Evolutionary conservation across 345 rosid species (phyloP), one percentile per base, ranked within the genome.

Genomic region (Garcia nutans): DNA sequence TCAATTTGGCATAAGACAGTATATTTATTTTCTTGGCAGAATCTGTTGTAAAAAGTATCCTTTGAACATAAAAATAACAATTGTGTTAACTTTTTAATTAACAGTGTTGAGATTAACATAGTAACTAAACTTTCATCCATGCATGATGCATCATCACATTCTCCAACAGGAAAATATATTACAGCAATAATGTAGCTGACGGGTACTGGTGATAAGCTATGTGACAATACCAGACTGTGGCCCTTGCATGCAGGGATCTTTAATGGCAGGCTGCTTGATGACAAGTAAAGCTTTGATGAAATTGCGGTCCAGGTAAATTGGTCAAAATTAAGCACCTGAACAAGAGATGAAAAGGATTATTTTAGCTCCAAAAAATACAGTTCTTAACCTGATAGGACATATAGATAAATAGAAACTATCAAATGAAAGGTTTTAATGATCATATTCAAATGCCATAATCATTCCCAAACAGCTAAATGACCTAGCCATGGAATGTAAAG

Each of bases 241-340:
- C 99, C 99, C 82, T 81, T 93, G 97, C 99, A 93, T 47, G 98
- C 86, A 82, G 97, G 99, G 72, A 96, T 96, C 87, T 92, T 96
- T 49, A 96, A 78, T 22, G 99, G 97, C 71, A 96, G 85, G 85
- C 90, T 93, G 87, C 92, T 93, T 44, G 97, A 97, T 31, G 99
- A 93, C 85, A 92, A 81, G 86, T 88, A 96, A 71, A 88, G 96
- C 82, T 96, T 96, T 3, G 99, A 93, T 77, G 98, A 88, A 56
- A 89, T 92, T 8, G 85, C 75, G 52, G 90, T 86, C 99, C 99
- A 96, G 12, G 91, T 85, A 86, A 87, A 89, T 60, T 84, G 81
- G 77, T 91, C 93, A 83, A 96, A 93, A 84, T 86, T 85, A 70
- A 96, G 97, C 70, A 92, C 95, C 99, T 87, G 77, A 71, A 58